A percentile compares a stretch with the other conserved stretches of the same genome.
Evolutionary conservation across 176 grass and related monocot species (phyloP).

Genomic region (Paspalum vaginatum): DNA sequence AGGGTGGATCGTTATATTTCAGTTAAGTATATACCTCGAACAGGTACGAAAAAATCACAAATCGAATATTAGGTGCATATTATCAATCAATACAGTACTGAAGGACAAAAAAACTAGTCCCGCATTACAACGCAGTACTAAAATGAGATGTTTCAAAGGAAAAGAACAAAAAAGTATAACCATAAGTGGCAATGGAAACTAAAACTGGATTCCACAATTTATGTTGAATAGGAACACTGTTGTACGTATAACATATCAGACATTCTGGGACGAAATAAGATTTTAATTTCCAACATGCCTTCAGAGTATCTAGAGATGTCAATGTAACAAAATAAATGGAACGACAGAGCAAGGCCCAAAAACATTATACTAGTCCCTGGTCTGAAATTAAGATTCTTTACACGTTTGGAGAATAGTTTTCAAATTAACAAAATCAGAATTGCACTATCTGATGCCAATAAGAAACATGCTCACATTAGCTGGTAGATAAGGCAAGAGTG

Average conservation of each 20-base stretch:
- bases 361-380: not conserved
- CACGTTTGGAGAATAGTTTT: not conserved
- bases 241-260: not conserved
- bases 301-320: not conserved
- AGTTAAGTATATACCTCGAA: not conserved
- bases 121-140: not conserved
- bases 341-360: not conserved
- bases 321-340: not conserved
- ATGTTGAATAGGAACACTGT: not conserved
- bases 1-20: conserved; percentile 32
- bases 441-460: not conserved
- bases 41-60: not conserved
- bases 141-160: conserved; percentile 1
- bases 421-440: not conserved
- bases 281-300: conserved; percentile 5
- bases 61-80: not conserved
- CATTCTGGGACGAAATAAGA: not conserved
- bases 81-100: conserved; percentile 16
- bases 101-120: not conserved
- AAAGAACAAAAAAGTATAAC: not conserved
- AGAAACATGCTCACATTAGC: not conserved
- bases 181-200: not conserved
- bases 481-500: not conserved
- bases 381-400: not conserved
- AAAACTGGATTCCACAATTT: not conserved